Conservation (phyloP, 202 grass and related monocot species). For the Hordeum pubiflorum region DNA sequence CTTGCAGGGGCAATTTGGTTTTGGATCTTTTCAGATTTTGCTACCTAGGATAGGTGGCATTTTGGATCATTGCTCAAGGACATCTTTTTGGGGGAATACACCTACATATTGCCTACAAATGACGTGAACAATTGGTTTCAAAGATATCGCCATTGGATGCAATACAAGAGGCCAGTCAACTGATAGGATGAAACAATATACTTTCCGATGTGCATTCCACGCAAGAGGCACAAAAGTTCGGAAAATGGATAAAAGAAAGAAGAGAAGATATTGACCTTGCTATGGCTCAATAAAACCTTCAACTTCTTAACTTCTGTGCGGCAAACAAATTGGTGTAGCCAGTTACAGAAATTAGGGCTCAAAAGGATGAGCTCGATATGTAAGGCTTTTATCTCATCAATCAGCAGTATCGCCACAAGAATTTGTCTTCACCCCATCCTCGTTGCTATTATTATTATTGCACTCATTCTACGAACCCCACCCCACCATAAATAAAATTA, state of each 20-base stretch:
- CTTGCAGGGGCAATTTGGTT: too few relatives aligned
- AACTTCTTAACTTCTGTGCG: neutral
- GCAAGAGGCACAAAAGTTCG: neutral
- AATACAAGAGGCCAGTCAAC: too few relatives aligned
- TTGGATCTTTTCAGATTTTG: too few relatives aligned
- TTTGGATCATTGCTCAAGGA: too few relatives aligned
- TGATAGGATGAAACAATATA: neutral
- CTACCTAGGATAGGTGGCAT: too few relatives aligned
- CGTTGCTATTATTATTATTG: constrained; percentile 36
- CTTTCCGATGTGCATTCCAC: neutral
- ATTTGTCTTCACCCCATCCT: constrained; percentile 15
- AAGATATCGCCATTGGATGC: neutral
- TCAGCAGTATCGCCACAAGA: constrained; percentile 18
- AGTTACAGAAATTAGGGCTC: neutral
- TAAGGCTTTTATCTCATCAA: constrained; percentile 29
- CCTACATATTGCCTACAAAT: too few relatives aligned
- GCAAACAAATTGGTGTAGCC: neutral
- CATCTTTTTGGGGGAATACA: too few relatives aligned
- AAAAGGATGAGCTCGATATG: neutral
- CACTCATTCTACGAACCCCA: constrained; percentile 23
- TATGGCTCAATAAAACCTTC: neutral
- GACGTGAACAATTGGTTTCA: neutral
- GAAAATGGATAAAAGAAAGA: neutral
- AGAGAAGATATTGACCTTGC: neutral
- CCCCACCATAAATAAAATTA: constrained; percentile 35